Evolutionary conservation across 176 grass and related monocot species (phyloP).

Genomic region (Hsuehochloa calcarea): DNA sequence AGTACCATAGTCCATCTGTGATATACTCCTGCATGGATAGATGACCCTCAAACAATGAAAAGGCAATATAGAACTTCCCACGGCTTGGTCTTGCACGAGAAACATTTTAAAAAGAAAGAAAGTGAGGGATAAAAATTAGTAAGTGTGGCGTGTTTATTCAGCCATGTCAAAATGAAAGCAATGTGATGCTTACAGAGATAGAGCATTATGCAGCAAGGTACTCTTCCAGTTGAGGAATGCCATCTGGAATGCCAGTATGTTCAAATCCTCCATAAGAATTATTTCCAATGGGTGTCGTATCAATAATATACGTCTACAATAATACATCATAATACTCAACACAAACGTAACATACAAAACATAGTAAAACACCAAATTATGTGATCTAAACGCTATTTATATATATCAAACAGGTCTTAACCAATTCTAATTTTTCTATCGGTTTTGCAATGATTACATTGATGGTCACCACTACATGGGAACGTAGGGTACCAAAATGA

Average conservation of each 20-base stretch:
- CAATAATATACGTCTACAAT: constrained; percentile 71
- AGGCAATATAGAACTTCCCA: constrained; percentile 51
- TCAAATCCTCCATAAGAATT: constrained; percentile 74
- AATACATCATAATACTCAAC: not conserved
- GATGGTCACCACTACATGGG: not conserved
- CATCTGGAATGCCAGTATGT: constrained; percentile 63
- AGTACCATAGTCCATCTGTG: no score
- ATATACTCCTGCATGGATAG: constrained; percentile 68
- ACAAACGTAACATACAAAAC: not conserved
- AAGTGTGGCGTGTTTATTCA: not conserved
- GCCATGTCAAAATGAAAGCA: not conserved
- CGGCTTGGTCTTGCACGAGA: constrained; percentile 68
- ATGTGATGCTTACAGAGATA: constrained; percentile 55
- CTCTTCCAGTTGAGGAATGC: constrained; percentile 78
- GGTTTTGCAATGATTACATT: not conserved
- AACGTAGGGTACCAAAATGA: not conserved
- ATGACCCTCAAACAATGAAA: constrained; percentile 69
- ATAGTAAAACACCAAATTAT: not conserved
- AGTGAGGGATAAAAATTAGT: not conserved
- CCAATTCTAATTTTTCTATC: not conserved
- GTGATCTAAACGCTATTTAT: not conserved
- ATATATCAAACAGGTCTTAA: not conserved
- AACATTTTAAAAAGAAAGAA: constrained; percentile 22
- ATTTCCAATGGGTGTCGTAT: constrained; percentile 27
- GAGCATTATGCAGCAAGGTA: constrained; percentile 82